phyloP scores from a whole-genome alignment of 495 filamentous ascomycete genomes.

The Penicillium salamii region DNA sequence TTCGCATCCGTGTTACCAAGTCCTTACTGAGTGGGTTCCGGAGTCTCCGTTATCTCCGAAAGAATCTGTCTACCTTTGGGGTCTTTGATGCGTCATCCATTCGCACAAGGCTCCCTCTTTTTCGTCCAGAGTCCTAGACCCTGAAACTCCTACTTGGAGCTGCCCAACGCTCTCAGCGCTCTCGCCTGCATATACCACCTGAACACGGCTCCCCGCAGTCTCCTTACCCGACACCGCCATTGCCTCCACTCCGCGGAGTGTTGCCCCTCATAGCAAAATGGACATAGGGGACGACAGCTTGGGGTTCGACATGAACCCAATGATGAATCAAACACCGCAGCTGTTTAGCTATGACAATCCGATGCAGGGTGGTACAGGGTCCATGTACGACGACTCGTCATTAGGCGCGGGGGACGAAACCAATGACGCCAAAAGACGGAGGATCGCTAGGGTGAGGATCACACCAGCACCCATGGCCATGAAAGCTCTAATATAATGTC shows the following conservation, averaged over 20 bases:
- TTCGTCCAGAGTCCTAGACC: not conserved
- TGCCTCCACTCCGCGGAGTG: slow-evolving; percentile 24
- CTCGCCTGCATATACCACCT: not conserved
- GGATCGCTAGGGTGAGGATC: slow-evolving; percentile 77
- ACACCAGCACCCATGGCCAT: not conserved
- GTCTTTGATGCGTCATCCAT: slow-evolving; percentile 21
- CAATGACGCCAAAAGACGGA: slow-evolving; percentile 81
- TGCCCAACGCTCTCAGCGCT: slow-evolving; percentile 1
- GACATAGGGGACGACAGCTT: slow-evolving; percentile 44
- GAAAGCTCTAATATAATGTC: not conserved
- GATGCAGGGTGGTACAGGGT: slow-evolving; percentile 52
- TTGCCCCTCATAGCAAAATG: slow-evolving; percentile 27
- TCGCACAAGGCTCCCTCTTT: not conserved
- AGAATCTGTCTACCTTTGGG: not conserved
- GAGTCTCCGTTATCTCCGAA: not conserved
- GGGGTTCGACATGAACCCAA: slow-evolving; percentile 42
- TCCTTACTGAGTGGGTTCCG: not conserved
- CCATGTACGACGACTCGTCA: slow-evolving; percentile 58
- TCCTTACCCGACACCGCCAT: slow-evolving; percentile 17
- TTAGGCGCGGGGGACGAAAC: slow-evolving; percentile 56
- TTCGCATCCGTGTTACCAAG: not conserved
- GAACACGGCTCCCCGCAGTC: slow-evolving; percentile 18
- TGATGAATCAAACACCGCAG: slow-evolving; percentile 63
- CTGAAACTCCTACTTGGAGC: not conserved
- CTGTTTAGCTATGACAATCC: slow-evolving; percentile 70